phyloP scores from a whole-genome alignment of 1,284 basidiomycete genomes.

The Fistulina hepatica region DNA sequence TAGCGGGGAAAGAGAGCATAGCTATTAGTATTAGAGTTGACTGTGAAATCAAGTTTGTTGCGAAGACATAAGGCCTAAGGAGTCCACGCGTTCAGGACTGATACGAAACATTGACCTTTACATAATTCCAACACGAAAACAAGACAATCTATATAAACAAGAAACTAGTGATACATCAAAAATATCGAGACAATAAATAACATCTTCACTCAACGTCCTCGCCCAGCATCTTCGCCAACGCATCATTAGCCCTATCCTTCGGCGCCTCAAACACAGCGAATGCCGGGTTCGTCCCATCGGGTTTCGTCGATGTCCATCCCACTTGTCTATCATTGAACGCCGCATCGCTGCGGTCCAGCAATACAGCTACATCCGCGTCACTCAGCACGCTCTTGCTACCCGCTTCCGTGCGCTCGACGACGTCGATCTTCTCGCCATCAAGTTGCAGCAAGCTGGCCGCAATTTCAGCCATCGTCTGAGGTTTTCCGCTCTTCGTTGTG shows the following conservation, averaged over 20 bases:
- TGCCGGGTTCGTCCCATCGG: conserved; percentile 40
- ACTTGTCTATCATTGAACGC: conserved; percentile 69
- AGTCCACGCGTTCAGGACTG: too few species aligned
- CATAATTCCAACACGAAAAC: too few species aligned
- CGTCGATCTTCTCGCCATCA: conserved; percentile 82
- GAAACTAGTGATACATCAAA: too few species aligned
- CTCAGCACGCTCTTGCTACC: conserved; percentile 66
- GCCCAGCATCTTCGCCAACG: conserved; percentile 60
- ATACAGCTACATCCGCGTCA: conserved; percentile 66
- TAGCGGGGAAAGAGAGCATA: too few species aligned
- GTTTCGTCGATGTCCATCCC: conserved; percentile 58
- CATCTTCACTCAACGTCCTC: conserved; percentile 34
- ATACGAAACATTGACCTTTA: too few species aligned
- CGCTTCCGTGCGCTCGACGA: conserved; percentile 65
- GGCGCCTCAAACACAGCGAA: conserved; percentile 81
- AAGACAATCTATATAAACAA: too few species aligned
- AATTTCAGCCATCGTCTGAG: conserved; percentile 59
- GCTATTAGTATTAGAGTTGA: too few species aligned
- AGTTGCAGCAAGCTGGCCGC: conserved; percentile 71
- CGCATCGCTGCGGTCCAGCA: conserved; percentile 73
- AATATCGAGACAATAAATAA: too few species aligned
- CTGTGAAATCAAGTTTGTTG: too few species aligned
- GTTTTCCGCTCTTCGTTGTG: conserved; percentile 33
- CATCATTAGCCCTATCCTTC: conserved; percentile 58
- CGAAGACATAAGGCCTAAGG: too few species aligned